Evolutionary conservation across 768 basidiomycete species (phyloP), one percentile per base, ranked within the genome.

Genomic region (Antrodiella citrinella): DNA sequence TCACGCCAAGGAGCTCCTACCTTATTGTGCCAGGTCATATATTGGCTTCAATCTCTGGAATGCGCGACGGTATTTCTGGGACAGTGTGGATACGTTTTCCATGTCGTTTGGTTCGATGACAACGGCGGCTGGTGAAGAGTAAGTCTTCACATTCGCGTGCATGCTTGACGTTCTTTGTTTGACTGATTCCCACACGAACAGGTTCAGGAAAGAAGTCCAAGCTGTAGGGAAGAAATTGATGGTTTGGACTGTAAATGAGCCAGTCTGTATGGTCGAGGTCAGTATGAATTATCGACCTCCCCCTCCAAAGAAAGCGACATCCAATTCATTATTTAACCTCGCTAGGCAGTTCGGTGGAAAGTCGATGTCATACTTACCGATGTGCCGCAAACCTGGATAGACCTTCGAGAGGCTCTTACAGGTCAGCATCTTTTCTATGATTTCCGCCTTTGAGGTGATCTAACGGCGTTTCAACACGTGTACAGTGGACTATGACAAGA

Each of bases 191-290:
- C 44, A 38, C 57, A 30, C 10, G 10, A 38, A 38, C 57, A 78
- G 94, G 71, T 96, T 98, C 69, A 71, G 82, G 48, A 65, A 70
- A 39, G 85, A 92, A 56, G 91, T 89, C 68, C 81, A 81, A 62
- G 70, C 62, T 20, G 82, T 80, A 1, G 85, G 85, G n/a, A 95
- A 95, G 75, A 75, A 75, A 58, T 57, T 96, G 46, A 84, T 91
- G 77, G 90, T 91, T 2, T 96, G 93, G 95, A 98, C 95, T 0
- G 93, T 97, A 23, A 98, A 98, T 62, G 76, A 83, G 26, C 81
- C 80, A 10, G 80, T 80, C 46, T 81, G 91, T 59, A 91, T 91
- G 89, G 85, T 89, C 77, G 88, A 91, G 80, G 88, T 83, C 18
- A 38, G 10, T 38, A 10, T 18, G 35, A 38, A 38, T 18, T 18